phyloP scores from a whole-genome alignment of 257 asterid species.

The Solanum megistacrolobum region DNA sequence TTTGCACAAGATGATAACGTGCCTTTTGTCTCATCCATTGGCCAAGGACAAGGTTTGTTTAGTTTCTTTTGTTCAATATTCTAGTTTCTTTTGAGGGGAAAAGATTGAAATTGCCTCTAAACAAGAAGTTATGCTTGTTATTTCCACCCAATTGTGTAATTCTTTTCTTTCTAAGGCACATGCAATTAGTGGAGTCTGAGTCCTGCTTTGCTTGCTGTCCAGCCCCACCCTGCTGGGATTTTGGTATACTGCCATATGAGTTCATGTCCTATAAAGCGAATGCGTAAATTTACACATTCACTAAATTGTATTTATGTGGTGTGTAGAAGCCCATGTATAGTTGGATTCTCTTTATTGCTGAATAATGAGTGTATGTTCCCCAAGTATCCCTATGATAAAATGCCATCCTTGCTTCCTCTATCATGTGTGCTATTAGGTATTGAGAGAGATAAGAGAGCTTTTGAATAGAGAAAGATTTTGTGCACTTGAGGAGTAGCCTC shows the following conservation, averaged over 20 bases:
- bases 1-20: constrained; percentile 78
- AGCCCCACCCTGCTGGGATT: not conserved
- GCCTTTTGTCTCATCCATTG: constrained; percentile 83
- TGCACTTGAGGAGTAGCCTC: not conserved
- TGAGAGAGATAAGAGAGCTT: not conserved
- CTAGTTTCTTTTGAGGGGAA: not conserved
- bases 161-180: not conserved
- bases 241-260: not conserved
- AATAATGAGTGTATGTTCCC: not conserved
- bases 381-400: not conserved
- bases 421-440: not conserved
- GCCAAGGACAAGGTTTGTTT: constrained; percentile 83
- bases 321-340: not conserved
- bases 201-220: not conserved
- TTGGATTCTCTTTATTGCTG: not conserved
- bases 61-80: constrained; percentile 2
- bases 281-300: not conserved
- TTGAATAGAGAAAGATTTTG: not conserved
- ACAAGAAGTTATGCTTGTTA: not conserved
- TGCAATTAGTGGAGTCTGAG: not conserved
- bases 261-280: not conserved
- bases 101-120: not conserved
- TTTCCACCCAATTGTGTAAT: not conserved
- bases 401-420: not conserved
- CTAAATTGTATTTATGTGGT: not conserved